Evolutionary conservation across 495 filamentous ascomycete genomes (phyloP).

Genomic region (Daldinia vernicosa): DNA sequence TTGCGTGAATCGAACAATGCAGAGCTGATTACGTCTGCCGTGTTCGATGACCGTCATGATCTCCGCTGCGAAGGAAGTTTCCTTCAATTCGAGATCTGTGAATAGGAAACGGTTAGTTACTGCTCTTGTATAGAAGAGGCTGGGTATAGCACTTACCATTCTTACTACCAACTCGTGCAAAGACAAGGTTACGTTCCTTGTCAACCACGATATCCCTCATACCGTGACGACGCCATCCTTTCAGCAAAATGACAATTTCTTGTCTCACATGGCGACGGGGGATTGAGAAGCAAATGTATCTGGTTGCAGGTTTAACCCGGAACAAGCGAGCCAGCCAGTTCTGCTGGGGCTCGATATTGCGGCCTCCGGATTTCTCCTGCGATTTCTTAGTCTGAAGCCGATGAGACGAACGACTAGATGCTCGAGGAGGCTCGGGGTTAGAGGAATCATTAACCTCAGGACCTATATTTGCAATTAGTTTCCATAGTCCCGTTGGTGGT

Average conservation of each 20-base stretch:
- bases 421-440: slow-evolving; percentile 18
- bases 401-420: slow-evolving; percentile 17
- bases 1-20: slow-evolving; percentile 85
- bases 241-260: slow-evolving; percentile 75
- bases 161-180: slow-evolving; percentile 72
- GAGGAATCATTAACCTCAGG: slow-evolving; percentile 16
- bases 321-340: slow-evolving; percentile 91
- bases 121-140: neutral
- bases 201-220: slow-evolving; percentile 78
- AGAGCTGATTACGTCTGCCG: slow-evolving; percentile 70
- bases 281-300: slow-evolving; percentile 76
- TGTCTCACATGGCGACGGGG: slow-evolving; percentile 73
- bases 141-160: slow-evolving; percentile 71
- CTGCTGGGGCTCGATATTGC: slow-evolving; percentile 67
- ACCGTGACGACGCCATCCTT: slow-evolving; percentile 81
- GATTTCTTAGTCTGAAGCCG: slow-evolving; percentile 9
- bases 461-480: slow-evolving; percentile 30
- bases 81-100: slow-evolving; percentile 75
- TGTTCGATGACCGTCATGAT: slow-evolving; percentile 86
- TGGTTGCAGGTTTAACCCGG: slow-evolving; percentile 82
- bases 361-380: slow-evolving; percentile 36
- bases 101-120: slow-evolving; percentile 36
- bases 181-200: slow-evolving; percentile 75
- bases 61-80: slow-evolving; percentile 81
- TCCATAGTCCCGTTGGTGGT: neutral